Percentiles rank a stretch among this genome's conserved stretches.
Evolutionary conservation across 2,329 filamentous ascomycete species (phyloP).

Genomic region (Sphaceloma murrayae): DNA sequence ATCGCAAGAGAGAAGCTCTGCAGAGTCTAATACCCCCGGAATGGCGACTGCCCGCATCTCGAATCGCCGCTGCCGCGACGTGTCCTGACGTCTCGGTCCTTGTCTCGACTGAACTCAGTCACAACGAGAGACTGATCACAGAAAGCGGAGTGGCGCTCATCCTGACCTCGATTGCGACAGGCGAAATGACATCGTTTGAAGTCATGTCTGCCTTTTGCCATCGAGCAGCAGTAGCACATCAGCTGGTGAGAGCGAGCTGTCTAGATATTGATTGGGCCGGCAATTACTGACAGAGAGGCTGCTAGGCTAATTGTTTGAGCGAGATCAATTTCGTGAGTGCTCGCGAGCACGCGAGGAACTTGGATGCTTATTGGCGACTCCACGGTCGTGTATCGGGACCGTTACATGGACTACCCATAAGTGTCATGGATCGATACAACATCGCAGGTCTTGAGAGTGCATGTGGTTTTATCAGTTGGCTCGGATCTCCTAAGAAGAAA

Average conservation of each 20-base stretch:
- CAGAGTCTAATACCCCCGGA: conserved; percentile 18
- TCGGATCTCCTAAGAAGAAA: conserved; percentile 27
- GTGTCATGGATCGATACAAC: conserved; percentile 54
- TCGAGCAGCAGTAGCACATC: conserved; percentile 27
- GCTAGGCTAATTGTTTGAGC: conserved; percentile 24
- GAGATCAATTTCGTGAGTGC: conserved; percentile 38
- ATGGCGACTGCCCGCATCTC: conserved; percentile 15
- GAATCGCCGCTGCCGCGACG: too few species aligned
- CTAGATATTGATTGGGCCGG: not conserved
- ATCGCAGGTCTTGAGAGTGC: conserved; percentile 49
- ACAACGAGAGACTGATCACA: conserved; percentile 44
- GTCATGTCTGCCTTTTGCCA: conserved; percentile 35
- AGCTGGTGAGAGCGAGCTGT: conserved; percentile 19
- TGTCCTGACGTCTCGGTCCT: too few species aligned
- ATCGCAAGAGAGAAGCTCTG: conserved; percentile 18
- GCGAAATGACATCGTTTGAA: conserved; percentile 25
- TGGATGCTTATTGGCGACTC: conserved; percentile 25
- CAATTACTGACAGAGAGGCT: not conserved
- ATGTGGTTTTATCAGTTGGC: conserved; percentile 48
- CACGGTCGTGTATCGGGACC: conserved; percentile 21
- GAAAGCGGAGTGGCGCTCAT: conserved; percentile 39
- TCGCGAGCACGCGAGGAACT: conserved; percentile 21
- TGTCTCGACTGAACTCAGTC: conserved; percentile 40
- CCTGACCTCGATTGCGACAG: conserved; percentile 30
- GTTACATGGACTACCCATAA: conserved; percentile 47